Conservation (phyloP, 345 rosid genomes). For the Reutealis trisperma region DNA sequence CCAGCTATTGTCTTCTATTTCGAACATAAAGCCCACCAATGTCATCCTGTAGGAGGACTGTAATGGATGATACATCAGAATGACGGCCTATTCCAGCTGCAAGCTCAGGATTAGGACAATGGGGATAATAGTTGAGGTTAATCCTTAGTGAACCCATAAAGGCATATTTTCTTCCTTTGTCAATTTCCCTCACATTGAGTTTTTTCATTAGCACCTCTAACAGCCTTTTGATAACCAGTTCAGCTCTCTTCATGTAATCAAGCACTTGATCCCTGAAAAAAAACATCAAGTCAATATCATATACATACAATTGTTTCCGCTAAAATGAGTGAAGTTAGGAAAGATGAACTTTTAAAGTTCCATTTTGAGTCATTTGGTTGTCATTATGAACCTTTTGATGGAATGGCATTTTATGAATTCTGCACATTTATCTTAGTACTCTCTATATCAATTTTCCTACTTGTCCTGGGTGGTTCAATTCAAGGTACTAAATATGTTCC, state of each 20-base stretch:
- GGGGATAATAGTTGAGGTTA: conserved; percentile 26
- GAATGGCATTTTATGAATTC: too few relatives aligned
- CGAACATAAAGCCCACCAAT: conserved; percentile 29
- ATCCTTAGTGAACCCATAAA: conserved; percentile 16
- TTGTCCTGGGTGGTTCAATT: too few relatives aligned
- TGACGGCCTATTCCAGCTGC: conserved; percentile 28
- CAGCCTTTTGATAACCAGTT: conserved; percentile 22
- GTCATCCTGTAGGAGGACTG: conserved; percentile 35
- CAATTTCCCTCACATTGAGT: conserved; percentile 23
- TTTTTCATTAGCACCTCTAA: conserved; percentile 23
- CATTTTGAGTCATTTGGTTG: too few relatives aligned
- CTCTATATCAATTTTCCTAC: too few relatives aligned
- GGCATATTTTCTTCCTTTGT: conserved; percentile 5
- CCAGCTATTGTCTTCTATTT: conserved; percentile 21
- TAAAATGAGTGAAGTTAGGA: neutral
- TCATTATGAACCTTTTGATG: too few relatives aligned
- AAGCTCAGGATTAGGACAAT: conserved; percentile 33
- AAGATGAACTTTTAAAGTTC: too few relatives aligned
- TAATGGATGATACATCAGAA: conserved; percentile 31
- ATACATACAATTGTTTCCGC: neutral
- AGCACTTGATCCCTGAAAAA: conserved; percentile 8
- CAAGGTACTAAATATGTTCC: too few relatives aligned
- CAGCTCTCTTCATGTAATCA: conserved; percentile 26
- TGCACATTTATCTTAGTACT: too few relatives aligned
- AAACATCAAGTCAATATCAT: neutral